Evolutionary conservation across 805 yeast species (phyloP), one percentile per base, ranked within the genome.

Genomic region (Sugiyamaella mastotermitis): DNA sequence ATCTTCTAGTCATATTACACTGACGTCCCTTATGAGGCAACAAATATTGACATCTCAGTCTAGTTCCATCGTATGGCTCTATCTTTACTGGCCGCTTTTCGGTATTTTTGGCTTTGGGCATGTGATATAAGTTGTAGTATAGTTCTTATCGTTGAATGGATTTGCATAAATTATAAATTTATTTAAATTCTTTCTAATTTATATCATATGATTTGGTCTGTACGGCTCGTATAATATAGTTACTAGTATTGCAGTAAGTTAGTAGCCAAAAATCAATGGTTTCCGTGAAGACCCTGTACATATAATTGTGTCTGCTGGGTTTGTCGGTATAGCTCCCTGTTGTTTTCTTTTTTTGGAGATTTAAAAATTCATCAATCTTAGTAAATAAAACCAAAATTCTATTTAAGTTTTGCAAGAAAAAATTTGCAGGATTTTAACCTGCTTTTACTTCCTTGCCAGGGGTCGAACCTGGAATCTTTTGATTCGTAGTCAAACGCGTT

Each of bases 1-100:
- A 57, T 40, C 71, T 68, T 22, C 82, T 62, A 42, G 78, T 78
- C 70, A 81, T 68, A 3, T 76, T 72, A 57, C 94, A 83, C 31
- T 57, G 59, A 39, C 84, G 62, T 26, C 68, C 68, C 51, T 66
- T 68, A 74, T 59, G 41, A 3, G 35, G 36, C 37, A 52, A 18
- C 10, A 44, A 29, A 41, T 31, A 51, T 20, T 41, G 37, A 39
- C 56, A 52, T 42, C 43, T 22, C 10, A 35, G 36, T 35, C 51
- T 31, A 9, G 38, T 35, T n/a, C 35, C 40, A 20, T 42, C 37
- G n/a, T 27, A 14, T 11, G 3, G 22, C 23, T 22, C 30, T 29
- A 4, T 15, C 17, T 7, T 15, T 16, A 20, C n/a, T 15, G 4
- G 14, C 5, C 38, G 10, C 28, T 27, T 30, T 30, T 14, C 22